Conservation (phyloP, 176 grass and related monocot species). For the Hordeum marinum region DNA sequence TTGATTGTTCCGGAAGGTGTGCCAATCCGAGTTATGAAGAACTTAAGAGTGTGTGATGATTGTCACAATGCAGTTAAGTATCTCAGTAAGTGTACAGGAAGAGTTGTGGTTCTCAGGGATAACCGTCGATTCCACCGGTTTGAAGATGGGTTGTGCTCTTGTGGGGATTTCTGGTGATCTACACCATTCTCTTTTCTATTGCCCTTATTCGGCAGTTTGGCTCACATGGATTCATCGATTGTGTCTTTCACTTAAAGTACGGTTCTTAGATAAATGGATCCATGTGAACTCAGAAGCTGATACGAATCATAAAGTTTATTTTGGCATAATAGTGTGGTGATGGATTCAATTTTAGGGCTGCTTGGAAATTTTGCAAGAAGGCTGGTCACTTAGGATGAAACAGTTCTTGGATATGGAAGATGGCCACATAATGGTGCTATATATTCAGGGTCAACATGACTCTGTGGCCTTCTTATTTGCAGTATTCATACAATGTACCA, state of each 20-base stretch:
- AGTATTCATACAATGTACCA: not conserved
- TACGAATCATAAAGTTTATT: not conserved
- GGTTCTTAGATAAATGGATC: not conserved
- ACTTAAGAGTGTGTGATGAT: slow-evolving; percentile 84
- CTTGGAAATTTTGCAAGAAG: not conserved
- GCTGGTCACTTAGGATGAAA: not conserved
- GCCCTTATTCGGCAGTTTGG: not conserved
- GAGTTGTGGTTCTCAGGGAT: slow-evolving; percentile 75
- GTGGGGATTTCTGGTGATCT: slow-evolving; percentile 83
- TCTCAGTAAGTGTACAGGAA: slow-evolving; percentile 77
- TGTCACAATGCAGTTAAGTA: slow-evolving; percentile 93
- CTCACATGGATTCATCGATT: slow-evolving; percentile 4
- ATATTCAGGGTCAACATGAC: not conserved
- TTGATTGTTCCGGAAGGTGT: slow-evolving; percentile 72
- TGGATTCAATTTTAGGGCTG: not conserved
- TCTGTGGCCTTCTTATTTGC: not conserved
- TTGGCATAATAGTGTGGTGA: not conserved
- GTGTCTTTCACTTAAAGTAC: not conserved
- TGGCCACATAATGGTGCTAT: not conserved
- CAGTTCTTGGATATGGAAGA: not conserved
- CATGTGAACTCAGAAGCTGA: not conserved
- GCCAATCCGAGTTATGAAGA: slow-evolving; percentile 92
- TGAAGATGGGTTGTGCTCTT: slow-evolving; percentile 75
- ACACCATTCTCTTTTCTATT: not conserved
- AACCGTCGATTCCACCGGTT: slow-evolving; percentile 81